Evolutionary conservation across 441 rosid species (phyloP), one percentile per base, ranked within the genome.

Genomic region (Dalechampia spathulata): DNA sequence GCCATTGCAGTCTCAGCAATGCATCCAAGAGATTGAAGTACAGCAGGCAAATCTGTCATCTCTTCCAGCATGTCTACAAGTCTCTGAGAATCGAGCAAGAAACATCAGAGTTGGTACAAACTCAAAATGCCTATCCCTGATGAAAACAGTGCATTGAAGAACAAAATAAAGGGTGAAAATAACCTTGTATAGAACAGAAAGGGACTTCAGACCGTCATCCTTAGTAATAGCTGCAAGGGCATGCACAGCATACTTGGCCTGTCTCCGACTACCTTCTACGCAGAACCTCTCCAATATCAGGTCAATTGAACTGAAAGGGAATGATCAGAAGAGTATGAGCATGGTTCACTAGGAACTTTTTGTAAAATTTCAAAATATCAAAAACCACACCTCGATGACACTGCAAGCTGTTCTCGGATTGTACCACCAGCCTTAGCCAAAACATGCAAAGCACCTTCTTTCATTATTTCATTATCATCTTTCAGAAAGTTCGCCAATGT

Each of bases 211-310:
- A 43, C 99, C 99, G 40, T 95, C 99, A 68, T 95, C 99, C 77
- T 88, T 91, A 59, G 97, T 88, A 79, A 95, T 95, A 57, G 99
- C 90, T 71, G 97, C 99, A 26, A 95, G 78, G 26, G 98, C 97
- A 74, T 85, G 97, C 58, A 95, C 99, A 68, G 99, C 99, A 81
- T 90, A 86, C 75, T 91, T 95, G 42, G 97, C 99, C 72, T 95
- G 98, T 55, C 83, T 80, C 28, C 99, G 86, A 66, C 85, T 95
- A 54, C 99, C 98, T 82, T 95, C 98, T 68, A 95, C 72, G 63
- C 99, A 95, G 43, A 95, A 81, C 71, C 74, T 83, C 78, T 95
- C 99, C 79, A 95, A 62, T 58, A 86, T 68, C 72, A 95, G 96
- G 71, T 95, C 98, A 68, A 88, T 70, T 7, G 99, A 86, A 77